Base-by-base conservation (phyloP, 768 basidiomycete species). In the Lactarius indigo region DNA sequence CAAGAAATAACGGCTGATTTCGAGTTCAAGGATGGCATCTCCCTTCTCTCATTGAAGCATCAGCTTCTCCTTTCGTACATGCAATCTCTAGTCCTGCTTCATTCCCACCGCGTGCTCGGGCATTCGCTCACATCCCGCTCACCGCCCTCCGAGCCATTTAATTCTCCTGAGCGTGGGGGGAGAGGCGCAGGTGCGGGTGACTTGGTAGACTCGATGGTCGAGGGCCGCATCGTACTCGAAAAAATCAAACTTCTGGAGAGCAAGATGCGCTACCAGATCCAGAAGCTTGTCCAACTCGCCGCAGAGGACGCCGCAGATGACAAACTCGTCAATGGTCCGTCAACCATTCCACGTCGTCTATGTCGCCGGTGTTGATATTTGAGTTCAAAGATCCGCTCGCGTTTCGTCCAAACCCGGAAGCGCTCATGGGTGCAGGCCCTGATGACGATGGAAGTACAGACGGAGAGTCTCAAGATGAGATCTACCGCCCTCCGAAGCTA, bases 201-300 rank as follows among this genome's bases (percentile, higher is more conserved):
- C 75, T 72, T 92, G 7, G 87, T 94, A 8, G 90, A 92, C 71
- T 84, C 85, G 1, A 84, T 94, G 80, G 82, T 96, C 37, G 87
- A 96, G 73, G 83, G 84, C 23, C 86, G 94, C 15, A 79, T 95
- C 54, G 85, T 93, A 10, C 83, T 98, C 55, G 97, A 99, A 74
- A 98, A 97, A 78, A 82, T 90, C 57, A 89, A 89, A 66, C 82
- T 86, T 0, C 82, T 99, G 28, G 96, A 98, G 76, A 81, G 82
- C 61, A 88, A 91, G 73, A 90, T 99, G 84, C 86, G 84, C 57
- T 98, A 99, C 76, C 97, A 98, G 75, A 93, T 99, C 72, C 94
- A 98, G 71, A 98, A 98, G 75, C 85, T 99, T 20, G 85, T 96
- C 31, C 84, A 85, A 66, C 77, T 91, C 6, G 89, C 93, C 1